These are phyloP conservation scores for Exophiala oligosperma DNA, from an alignment of 2,329 filamentous ascomycete genomes.

Conservation along the genomic window DNA sequence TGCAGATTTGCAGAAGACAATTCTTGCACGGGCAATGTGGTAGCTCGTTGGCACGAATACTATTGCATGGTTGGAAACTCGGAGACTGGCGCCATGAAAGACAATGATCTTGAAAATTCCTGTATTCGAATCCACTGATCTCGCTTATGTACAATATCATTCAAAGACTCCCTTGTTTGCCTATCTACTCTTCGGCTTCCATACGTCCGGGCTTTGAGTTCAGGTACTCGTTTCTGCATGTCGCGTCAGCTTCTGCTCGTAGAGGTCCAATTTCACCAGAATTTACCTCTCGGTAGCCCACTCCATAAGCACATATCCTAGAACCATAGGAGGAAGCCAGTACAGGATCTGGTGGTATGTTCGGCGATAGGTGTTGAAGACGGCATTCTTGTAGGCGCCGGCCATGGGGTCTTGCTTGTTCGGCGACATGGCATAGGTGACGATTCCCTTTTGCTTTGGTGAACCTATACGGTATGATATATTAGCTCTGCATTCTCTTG, in stretches of 20 bases:
- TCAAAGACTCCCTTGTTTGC: not conserved
- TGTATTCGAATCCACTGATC: not conserved
- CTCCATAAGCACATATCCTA: conserved; percentile 78
- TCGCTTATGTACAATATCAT: conserved; percentile 22
- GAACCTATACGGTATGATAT: conserved; percentile 37
- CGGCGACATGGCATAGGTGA: conserved; percentile 72
- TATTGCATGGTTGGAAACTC: too few species aligned
- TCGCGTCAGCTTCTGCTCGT: conserved; percentile 1
- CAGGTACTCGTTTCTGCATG: conserved; percentile 49
- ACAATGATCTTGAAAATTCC: not conserved
- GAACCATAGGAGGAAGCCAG: conserved; percentile 75
- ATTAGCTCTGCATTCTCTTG: conserved; percentile 2
- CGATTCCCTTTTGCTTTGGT: conserved; percentile 60
- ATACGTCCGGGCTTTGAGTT: conserved; percentile 49
- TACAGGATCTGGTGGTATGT: conserved; percentile 85
- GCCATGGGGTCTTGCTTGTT: conserved; percentile 91
- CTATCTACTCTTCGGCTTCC: conserved; percentile 9
- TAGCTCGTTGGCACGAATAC: too few species aligned
- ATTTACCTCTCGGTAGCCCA: conserved; percentile 90
- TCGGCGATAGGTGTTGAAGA: conserved; percentile 95
- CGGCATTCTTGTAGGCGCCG: conserved; percentile 71
- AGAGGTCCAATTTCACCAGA: not conserved
- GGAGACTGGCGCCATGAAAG: too few species aligned
- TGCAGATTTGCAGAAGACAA: not conserved
- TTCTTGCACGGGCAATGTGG: not conserved